Evolutionary conservation across 768 basidiomycete species (phyloP), one percentile per base, ranked within the genome.

Genomic region (Trametes elegans): DNA sequence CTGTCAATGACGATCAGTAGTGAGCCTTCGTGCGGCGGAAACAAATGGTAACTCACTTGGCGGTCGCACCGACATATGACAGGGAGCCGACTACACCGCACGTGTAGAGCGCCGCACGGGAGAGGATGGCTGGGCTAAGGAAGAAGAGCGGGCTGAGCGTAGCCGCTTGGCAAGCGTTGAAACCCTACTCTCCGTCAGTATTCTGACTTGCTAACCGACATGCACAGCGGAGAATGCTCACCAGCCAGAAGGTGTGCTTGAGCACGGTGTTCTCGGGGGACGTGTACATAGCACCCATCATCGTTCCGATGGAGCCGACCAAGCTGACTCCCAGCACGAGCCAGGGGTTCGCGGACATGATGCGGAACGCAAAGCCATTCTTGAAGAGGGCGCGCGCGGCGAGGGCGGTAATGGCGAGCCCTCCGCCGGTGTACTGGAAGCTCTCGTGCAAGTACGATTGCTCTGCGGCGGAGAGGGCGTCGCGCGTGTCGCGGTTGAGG

Each of bases 141-240:
- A 95, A 93, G 74, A 92, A 93, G n/a, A 96, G 68, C 3, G 93
- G 93, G 58, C 87, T 88, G 36, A 96, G 76, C 2, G 89, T 90
- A 7, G 90, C 87, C 7, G 90, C 90, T 73, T 95, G 93, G 68
- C 83, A 90, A 3, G 79, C 85, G 59, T 93, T 90, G 71, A 96
- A 95, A 4, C 84, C 85, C 88, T 90, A 53, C 3, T 6, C 14
- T 21, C 31, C 49, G 41, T 60, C 34, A 59, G 51, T 36, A 27
- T 21, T 62, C 51, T n/a, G n/a, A n/a, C 28, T 19, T 32, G 10
- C 34, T 39, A 36, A 28, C 36, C 16, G n/a, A 3, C 31, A 23
- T 9, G 6, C 19, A 39, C 13, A 50, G 36, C 49, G n/a, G 34
- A 9, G 9, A 7, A 35, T 49, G 74, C 83, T 66, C 63, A 84